Evolutionary conservation across 2,329 filamentous ascomycete species (phyloP), one percentile per base, ranked within the genome.

Genomic region (Fusarium devonianum): DNA sequence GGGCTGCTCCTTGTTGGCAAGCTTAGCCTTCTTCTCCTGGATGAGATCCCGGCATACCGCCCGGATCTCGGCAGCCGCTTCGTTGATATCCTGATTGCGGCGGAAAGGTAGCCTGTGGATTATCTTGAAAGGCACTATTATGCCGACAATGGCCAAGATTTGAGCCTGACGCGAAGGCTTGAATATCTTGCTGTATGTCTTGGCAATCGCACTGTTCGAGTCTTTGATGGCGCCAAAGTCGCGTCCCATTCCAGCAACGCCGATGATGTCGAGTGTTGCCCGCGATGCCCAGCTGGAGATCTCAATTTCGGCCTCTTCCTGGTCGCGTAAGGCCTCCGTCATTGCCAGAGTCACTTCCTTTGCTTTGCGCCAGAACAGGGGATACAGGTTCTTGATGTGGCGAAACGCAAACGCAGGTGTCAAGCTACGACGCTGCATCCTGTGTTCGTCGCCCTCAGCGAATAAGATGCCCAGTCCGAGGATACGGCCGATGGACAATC

Each of bases 371-470:
- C 91, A 96, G 71, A 97, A 96, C 5, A 88, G 74, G 0, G 90
- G 87, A 63, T 95, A 94, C 11, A 96, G 75, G 50, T 93, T 82
- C 67, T 94, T 95, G 68, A 96, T 78, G 64, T 95, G 89, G 16
- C 91, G 83, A 66, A 90, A 95, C n/a, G 85, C 80, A 69, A 96
- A 96, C 2, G 90, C 89, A 0, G 91, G 91, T 74, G 87, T 84
- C 13, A 96, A 81, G 49, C 87, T 85, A 68, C 89, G 92, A 35
- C 92, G 82, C 73, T 92, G 89, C 63, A 83, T 75, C 74, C 88
- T 94, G 71, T 97, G 93, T 64, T 92, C 89, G 10, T 95, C 89
- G n/a, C 92, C 92, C 71, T 97, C 92, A 2, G 90, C 89, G 9
- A 97, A 75, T 26, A 97, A 73, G 11, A 93, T 75, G 8, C 89